Conservation (phyloP, 768 basidiomycete genomes). For the Leccinellum albellum region DNA sequence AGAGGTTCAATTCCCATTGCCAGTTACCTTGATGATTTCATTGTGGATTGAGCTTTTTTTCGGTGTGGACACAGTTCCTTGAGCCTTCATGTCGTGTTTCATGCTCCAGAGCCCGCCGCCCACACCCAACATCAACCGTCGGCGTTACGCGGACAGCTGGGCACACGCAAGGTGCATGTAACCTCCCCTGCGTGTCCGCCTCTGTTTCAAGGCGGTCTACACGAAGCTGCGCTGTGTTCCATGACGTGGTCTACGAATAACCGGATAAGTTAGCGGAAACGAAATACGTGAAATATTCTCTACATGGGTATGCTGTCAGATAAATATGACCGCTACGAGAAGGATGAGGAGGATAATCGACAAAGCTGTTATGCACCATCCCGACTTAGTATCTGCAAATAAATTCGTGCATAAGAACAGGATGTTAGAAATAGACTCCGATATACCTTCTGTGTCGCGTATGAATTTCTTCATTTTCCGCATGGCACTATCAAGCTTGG, state of each 20-base stretch:
- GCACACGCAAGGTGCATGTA: not conserved
- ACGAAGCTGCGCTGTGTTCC: not conserved
- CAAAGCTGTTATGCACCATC: constrained; percentile 85
- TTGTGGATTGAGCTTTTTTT: not conserved
- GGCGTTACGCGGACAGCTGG: not conserved
- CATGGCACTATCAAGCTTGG: constrained; percentile 63
- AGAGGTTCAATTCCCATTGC: not conserved
- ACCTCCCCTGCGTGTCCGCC: not conserved
- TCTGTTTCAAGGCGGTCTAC: not conserved
- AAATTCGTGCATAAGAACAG: constrained; percentile 1
- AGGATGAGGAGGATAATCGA: constrained; percentile 76
- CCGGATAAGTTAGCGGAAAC: constrained; percentile 16
- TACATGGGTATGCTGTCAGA: constrained; percentile 35
- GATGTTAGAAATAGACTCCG: not conserved
- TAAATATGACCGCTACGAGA: constrained; percentile 73
- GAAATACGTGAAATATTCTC: constrained; percentile 8
- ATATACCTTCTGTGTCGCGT: constrained; percentile 71
- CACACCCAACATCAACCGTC: not conserved
- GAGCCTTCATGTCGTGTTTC: not conserved
- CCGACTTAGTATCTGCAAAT: constrained; percentile 71
- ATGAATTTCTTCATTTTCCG: constrained; percentile 74
- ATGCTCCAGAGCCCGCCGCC: not conserved
- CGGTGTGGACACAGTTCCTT: not conserved
- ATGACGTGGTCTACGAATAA: not conserved
- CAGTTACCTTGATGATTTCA: not conserved